These are phyloP conservation scores for Citrullus colocynthis DNA, from an alignment of 306 rosid species.

Conservation along the genomic window DNA sequence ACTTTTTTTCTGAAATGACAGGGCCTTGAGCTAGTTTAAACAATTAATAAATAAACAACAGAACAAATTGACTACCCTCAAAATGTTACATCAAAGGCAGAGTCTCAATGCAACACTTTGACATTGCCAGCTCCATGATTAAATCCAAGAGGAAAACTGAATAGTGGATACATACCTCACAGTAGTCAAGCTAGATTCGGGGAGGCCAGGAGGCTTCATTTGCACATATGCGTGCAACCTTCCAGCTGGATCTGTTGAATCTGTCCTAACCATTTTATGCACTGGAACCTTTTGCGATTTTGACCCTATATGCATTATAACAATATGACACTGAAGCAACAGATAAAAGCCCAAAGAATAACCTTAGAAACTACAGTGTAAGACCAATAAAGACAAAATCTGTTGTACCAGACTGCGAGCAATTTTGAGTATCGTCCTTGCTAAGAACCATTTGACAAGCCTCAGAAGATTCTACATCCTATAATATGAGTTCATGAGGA, in stretches of 20 bases:
- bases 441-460: neutral
- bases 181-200: constrained; percentile 46
- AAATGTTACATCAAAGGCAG: neutral
- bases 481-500: neutral
- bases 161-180: constrained; percentile 36
- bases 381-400: neutral
- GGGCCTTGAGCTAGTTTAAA: neutral
- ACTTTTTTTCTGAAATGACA: neutral
- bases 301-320: constrained; percentile 32
- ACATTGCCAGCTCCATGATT: neutral
- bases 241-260: constrained; percentile 80
- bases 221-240: constrained; percentile 77
- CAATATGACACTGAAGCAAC: neutral
- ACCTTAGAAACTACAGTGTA: neutral
- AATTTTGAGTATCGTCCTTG: constrained; percentile 6
- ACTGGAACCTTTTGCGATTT: constrained; percentile 71
- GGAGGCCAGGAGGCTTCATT: constrained; percentile 27
- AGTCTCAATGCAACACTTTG: neutral
- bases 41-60: neutral
- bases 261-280: constrained; percentile 75
- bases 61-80: neutral
- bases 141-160: neutral
- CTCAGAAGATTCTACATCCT: constrained; percentile 13
- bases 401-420: neutral
- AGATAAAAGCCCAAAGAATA: neutral